Conservation (phyloP, 805 yeast species). For the Hanseniaspora mollemarum region DNA sequence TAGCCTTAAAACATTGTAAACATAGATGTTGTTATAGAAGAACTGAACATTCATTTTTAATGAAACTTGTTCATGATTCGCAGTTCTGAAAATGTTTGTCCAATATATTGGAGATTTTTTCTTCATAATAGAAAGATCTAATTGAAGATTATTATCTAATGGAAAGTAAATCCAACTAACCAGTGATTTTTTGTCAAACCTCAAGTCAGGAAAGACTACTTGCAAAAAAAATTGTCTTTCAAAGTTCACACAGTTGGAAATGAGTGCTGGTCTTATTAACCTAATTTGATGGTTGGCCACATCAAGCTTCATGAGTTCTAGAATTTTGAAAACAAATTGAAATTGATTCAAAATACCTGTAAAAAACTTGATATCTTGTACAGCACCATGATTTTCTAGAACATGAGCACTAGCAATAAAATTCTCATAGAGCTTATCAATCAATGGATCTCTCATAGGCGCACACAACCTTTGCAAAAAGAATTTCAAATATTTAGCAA, state of each 20-base stretch:
- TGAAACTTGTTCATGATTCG: constrained; percentile 17
- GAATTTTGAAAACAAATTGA: constrained; percentile 62
- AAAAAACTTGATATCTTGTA: constrained; percentile 38
- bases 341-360: constrained; percentile 53
- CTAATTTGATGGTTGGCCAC: constrained; percentile 91
- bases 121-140: constrained; percentile 13
- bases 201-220: constrained; percentile 5
- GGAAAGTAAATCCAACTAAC: constrained; percentile 50
- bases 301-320: constrained; percentile 90
- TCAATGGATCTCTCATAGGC: constrained; percentile 89
- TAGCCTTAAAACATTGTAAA: constrained; percentile 47
- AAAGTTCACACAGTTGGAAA: constrained; percentile 78
- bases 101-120: constrained; percentile 13
- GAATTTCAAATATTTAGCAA: constrained; percentile 62
- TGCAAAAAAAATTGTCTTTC: constrained; percentile 56
- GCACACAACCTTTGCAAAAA: constrained; percentile 86
- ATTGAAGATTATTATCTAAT: constrained; percentile 25
- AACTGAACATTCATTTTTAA: background rate
- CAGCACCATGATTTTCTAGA: constrained; percentile 28
- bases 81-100: constrained; percentile 11
- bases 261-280: constrained; percentile 67
- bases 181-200: constrained; percentile 49
- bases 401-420: constrained; percentile 30
- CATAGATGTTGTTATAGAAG: constrained; percentile 34
- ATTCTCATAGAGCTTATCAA: constrained; percentile 60